phyloP scores from a whole-genome alignment of 257 asterid species.

The Jacaranda copaia region DNA sequence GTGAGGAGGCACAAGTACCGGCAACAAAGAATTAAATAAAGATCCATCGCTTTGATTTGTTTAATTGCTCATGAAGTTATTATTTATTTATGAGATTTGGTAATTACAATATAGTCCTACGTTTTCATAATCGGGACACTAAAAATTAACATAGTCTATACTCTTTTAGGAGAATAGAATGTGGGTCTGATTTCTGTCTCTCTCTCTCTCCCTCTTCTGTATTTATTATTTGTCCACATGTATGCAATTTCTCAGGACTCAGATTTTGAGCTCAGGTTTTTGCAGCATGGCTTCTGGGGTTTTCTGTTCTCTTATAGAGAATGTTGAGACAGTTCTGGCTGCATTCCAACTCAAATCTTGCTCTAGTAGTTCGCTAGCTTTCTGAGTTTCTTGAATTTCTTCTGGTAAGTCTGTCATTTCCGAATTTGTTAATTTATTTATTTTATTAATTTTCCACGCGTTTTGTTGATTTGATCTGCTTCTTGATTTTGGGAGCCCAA shows the following conservation, averaged over 20 bases:
- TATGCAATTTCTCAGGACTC: conserved; percentile 34
- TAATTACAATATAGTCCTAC: conserved; percentile 22
- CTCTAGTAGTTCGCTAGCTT: conserved; percentile 13
- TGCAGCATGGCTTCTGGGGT: conserved; percentile 54
- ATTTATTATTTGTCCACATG: conserved; percentile 40
- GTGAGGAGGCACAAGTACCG: conserved; percentile 44
- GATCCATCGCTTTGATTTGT: not conserved
- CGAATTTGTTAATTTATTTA: not conserved
- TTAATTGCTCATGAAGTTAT: conserved; percentile 1
- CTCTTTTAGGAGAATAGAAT: conserved; percentile 36
- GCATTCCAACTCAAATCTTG: conserved; percentile 51
- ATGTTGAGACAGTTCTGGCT: conserved; percentile 42
- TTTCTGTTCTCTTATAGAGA: conserved; percentile 36
- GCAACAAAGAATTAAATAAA: conserved; percentile 25
- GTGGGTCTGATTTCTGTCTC: conserved; percentile 40
- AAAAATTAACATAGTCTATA: conserved; percentile 14
- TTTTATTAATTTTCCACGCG: conserved; percentile 22
- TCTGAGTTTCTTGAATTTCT: conserved; percentile 38
- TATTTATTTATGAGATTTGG: conserved; percentile 6
- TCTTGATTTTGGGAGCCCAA: conserved; percentile 35
- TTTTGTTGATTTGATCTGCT: conserved; percentile 41
- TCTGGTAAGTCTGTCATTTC: conserved; percentile 36
- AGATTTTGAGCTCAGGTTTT: conserved; percentile 51
- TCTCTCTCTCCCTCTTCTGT: conserved; percentile 2
- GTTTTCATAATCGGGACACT: conserved; percentile 28